phyloP scores from a whole-genome alignment of 2,329 filamentous ascomycete genomes.

The Fusarium scirpi region DNA sequence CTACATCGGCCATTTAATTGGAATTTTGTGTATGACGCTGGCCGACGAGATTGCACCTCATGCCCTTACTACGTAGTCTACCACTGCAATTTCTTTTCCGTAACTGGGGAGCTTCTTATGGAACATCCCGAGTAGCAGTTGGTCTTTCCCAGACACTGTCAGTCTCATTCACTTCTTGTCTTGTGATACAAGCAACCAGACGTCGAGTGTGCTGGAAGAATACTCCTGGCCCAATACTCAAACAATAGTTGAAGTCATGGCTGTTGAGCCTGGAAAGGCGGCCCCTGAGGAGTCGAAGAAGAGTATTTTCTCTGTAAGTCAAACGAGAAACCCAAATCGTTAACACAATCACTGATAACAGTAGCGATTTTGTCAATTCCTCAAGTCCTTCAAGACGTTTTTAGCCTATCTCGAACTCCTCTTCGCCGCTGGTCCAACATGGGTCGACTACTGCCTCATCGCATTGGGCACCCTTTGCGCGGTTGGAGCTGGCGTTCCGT shows the following conservation, averaged over 20 bases:
- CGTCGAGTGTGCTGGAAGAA: background rate
- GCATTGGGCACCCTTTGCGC: slow-evolving; percentile 57
- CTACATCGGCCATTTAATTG: slow-evolving; percentile 23
- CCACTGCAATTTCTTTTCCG: background rate
- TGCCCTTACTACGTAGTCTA: background rate
- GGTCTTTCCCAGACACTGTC: background rate
- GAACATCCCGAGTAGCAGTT: background rate
- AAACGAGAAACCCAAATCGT: background rate
- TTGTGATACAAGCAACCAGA: background rate
- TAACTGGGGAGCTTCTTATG: background rate
- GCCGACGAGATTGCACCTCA: background rate
- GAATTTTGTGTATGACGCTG: slow-evolving; percentile 3
- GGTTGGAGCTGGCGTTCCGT: slow-evolving; percentile 69
- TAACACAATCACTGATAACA: background rate
- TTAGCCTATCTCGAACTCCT: slow-evolving; percentile 57
- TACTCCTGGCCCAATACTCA: background rate
- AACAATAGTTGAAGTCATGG: slow-evolving; percentile 21
- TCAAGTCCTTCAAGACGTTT: slow-evolving; percentile 24
- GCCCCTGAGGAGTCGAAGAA: slow-evolving; percentile 25
- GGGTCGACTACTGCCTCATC: slow-evolving; percentile 57
- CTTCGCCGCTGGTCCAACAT: slow-evolving; percentile 52
- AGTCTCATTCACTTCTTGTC: background rate
- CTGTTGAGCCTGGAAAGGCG: slow-evolving; percentile 23
- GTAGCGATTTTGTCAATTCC: background rate
- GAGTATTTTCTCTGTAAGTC: slow-evolving; percentile 30